Percentiles rank a stretch among this genome's conserved stretches.
phyloP scores from a whole-genome alignment of 331 rosid genomes.

The Erythrophleum ivorense region DNA sequence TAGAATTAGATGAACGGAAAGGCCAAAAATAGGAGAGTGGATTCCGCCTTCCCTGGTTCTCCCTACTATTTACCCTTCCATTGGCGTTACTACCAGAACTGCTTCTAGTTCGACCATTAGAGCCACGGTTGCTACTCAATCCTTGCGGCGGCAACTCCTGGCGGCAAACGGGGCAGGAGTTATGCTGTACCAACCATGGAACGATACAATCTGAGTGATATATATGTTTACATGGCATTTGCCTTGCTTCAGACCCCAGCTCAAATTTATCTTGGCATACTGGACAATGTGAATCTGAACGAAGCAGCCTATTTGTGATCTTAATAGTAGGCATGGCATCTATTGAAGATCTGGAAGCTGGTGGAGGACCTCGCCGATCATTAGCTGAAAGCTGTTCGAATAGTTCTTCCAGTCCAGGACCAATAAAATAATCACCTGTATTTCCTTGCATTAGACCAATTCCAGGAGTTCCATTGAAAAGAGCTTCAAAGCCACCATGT shows the following conservation, averaged over 20 bases:
- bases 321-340: constrained; percentile 72
- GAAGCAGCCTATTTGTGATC: constrained; percentile 67
- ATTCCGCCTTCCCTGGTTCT: constrained; percentile 53
- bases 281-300: constrained; percentile 72
- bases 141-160: constrained; percentile 68
- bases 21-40: constrained; percentile 70
- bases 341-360: constrained; percentile 64
- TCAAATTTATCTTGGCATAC: constrained; percentile 74
- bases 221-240: constrained; percentile 77
- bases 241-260: constrained; percentile 71
- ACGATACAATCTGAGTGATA: constrained; percentile 75
- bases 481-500: constrained; percentile 65
- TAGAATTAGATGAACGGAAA: constrained; percentile 63
- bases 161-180: constrained; percentile 85
- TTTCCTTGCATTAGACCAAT: constrained; percentile 63
- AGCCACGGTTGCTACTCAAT: constrained; percentile 36
- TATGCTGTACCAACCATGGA: constrained; percentile 80
- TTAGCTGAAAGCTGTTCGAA: constrained; percentile 75
- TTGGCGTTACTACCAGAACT: constrained; percentile 32
- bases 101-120: constrained; percentile 43
- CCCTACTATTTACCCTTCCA: constrained; percentile 48
- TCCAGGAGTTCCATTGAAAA: constrained; percentile 71
- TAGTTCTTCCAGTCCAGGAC: constrained; percentile 83
- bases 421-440: constrained; percentile 72
- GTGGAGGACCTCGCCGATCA: constrained; percentile 74